phyloP scores from a whole-genome alignment of 495 filamentous ascomycete species.

The Filosporella fistucella region DNA sequence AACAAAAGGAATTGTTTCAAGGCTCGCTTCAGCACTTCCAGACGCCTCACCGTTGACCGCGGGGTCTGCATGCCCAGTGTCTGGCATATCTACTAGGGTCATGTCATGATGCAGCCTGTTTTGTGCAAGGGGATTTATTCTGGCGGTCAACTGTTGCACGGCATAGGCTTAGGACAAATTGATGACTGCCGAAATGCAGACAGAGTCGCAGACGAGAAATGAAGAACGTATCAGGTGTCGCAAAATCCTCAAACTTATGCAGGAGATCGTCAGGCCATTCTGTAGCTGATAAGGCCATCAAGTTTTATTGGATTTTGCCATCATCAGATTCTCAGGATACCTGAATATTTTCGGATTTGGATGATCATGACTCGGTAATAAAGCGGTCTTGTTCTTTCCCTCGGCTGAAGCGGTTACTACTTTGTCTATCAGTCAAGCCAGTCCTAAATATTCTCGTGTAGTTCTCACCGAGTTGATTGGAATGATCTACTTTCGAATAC shows the following conservation, averaged over 20 bases:
- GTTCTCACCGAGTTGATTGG: too few relatives aligned
- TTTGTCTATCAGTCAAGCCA: too few relatives aligned
- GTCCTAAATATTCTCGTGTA: too few relatives aligned
- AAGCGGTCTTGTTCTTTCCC: neutral
- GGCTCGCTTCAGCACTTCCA: slow-evolving; percentile 2
- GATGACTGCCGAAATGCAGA: slow-evolving; percentile 1
- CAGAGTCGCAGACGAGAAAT: neutral
- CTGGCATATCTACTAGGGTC: neutral
- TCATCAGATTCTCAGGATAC: slow-evolving; percentile 2
- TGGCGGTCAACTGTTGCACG: slow-evolving; percentile 9
- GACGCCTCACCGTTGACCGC: slow-evolving; percentile 11
- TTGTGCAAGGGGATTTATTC: neutral
- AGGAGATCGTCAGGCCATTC: slow-evolving; percentile 15
- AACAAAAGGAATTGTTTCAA: slow-evolving; percentile 4
- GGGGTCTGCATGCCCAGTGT: neutral
- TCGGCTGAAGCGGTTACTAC: slow-evolving; percentile 5
- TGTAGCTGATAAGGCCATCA: slow-evolving; percentile 18
- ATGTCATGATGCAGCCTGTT: slow-evolving; percentile 6
- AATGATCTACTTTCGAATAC: too few relatives aligned
- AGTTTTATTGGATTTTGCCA: slow-evolving; percentile 9
- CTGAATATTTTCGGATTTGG: neutral
- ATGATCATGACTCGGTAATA: slow-evolving; percentile 7
- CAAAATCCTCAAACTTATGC: neutral
- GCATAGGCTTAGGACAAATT: neutral
- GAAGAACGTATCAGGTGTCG: slow-evolving; percentile 14